Base-by-base conservation (phyloP, 441 rosid species). In the Arabidopsis hybrid region DNA sequence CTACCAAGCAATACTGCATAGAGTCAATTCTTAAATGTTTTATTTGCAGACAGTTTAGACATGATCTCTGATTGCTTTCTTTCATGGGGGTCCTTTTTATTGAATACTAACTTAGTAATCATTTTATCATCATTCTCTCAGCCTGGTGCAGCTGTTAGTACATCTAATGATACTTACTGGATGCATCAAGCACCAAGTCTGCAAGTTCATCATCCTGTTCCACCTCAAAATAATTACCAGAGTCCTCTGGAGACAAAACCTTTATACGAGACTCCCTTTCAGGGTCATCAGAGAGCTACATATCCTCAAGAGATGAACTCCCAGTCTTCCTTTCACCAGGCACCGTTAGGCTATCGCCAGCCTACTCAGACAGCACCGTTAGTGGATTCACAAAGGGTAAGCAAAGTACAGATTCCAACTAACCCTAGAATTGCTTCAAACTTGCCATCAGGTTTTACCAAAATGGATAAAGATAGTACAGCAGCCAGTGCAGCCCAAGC, bases 371-470 rank as follows among this genome's bases (percentile, higher is more conserved):
- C 83, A 40, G 51, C 80, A 74, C 84, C 85, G 34, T 58, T 86
- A 47, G 61, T 82, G 45, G 95, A 89, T 79, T 60, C 90, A 10
- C 89, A 76, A 80, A 90, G 92, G 83, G 90, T 78, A 81, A 85
- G 86, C 89, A 91, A 87, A 81, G 72, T 93, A 80, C 97, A 93
- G 89, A 91, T 93, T 79, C 97, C 89, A 67, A 90, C 97, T 80
- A 96, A 96, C 83, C 99, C 98, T 77, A 89, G 93, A 85, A 92
- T 93, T 81, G 96, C 92, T 79, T 86, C 98, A 78, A 90, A 89
- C 82, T 82, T 93, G 86, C 89, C 89, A 66, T 65, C 85, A 74
- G 93, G 92, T 78, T 80, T 84, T 58, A 72, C 85, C 51, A 96
- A 90, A 85, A 68, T 83, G 38, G 89, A 88, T 14, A 96, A 88